Base-by-base conservation (phyloP, 192 early-diverging fungal species). In the Globomyces pollinis-pini region DNA sequence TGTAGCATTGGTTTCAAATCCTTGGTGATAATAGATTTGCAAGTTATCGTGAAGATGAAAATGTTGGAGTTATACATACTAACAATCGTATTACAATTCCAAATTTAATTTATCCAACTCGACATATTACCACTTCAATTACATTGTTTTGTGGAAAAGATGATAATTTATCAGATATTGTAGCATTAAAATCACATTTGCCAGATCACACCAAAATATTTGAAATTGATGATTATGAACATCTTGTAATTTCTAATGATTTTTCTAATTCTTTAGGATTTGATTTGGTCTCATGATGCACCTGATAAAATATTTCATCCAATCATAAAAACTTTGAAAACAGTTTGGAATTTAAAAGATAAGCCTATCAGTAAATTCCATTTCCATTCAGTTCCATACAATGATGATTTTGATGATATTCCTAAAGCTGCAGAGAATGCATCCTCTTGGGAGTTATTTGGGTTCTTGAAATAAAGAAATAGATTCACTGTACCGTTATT, bases 1-100 rank as follows among this genome's bases (percentile, higher is more conserved):
- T 2, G 4, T 43, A 68, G 56, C 71, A 72, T 53, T 72, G 71
- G 71, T 69, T 69, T 30, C 62, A 69, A 50, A 63, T 72, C 32
- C 61, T 65, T 21, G 39, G 50, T 3, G 32, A 62, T 26, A 35
- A 58, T 16, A 64, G 43, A 38, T 72, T 72, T 52, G 30, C 38
- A 15, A 36, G 50, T 12, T 68, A 71, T 45, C 31, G 60, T 21
- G 51, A 56, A 41, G 11, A 32, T 2, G 30, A 51, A 20, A 12
- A 33, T 5, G 0, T 18, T 42, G n/a, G n/a, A n/a, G n/a, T n/a
- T n/a, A n/a, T n/a, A n/a, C n/a, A n/a, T n/a, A n/a, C n/a, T n/a
- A n/a, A n/a, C n/a, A n/a, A n/a, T n/a, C n/a, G n/a, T n/a, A n/a
- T n/a, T n/a, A 24, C 53, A 32, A n/a, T 11, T 7, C 51, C 38